Conservation (phyloP, 163 green algal species). For the Chlamydomonas reinhardtii region DNA sequence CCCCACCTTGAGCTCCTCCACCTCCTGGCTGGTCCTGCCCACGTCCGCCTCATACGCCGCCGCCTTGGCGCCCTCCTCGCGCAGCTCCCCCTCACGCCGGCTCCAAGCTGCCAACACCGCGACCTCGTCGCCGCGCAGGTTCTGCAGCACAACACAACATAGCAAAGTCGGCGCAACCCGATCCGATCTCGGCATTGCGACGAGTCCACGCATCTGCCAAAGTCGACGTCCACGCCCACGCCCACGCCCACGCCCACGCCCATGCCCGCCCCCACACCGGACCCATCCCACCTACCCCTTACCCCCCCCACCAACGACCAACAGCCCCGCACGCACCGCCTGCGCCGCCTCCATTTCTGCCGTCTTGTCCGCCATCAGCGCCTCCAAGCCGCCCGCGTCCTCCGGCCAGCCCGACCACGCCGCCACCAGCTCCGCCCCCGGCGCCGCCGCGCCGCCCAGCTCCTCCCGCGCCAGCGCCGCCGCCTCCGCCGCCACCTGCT, state of each 20-base stretch:
- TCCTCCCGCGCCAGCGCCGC: not conserved
- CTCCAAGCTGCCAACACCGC: conserved; percentile 15
- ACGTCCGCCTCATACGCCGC: conserved; percentile 5
- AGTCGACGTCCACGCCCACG: no score
- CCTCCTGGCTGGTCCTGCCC: not conserved
- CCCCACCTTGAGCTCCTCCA: conserved; percentile 5
- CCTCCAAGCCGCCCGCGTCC: not conserved
- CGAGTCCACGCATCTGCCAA: no score
- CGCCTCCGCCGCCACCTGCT: not conserved
- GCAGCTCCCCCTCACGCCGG: conserved; percentile 1
- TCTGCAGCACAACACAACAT: no score
- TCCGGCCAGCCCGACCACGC: conserved; percentile 6
- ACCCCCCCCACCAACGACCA: no score
- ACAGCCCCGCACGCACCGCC: not conserved
- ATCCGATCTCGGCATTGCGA: no score
- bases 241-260: no score
- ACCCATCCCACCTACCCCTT: not conserved
- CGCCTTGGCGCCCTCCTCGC: not conserved
- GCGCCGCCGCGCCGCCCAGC: not conserved
- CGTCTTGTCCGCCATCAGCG: conserved; percentile 23
- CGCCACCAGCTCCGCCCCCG: not conserved
- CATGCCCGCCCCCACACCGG: not conserved
- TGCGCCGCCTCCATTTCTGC: conserved; percentile 8
- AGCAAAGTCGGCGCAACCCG: no score
- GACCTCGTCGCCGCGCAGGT: conserved; percentile 28